phyloP scores from a whole-genome alignment of 768 basidiomycete genomes.

The Boletus pseudopeckii region DNA sequence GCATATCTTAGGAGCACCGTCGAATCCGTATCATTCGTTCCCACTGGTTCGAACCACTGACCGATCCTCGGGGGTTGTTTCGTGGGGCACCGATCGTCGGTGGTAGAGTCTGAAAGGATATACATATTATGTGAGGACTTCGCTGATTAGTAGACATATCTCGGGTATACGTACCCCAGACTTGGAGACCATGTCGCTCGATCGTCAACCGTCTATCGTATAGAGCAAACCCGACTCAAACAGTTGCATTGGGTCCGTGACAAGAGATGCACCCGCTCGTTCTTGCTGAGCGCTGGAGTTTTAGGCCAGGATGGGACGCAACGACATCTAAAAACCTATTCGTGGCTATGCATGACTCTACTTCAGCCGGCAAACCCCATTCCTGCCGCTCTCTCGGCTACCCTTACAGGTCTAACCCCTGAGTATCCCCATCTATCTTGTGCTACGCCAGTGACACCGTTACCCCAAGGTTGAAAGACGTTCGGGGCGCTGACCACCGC shows the following conservation, averaged over 20 bases:
- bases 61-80: not conserved
- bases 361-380: too few relatives aligned
- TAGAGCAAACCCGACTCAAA: not conserved
- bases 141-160: too few relatives aligned
- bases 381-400: too few relatives aligned
- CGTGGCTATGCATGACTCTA: too few relatives aligned
- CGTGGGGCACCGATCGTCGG: not conserved
- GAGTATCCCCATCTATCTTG: too few relatives aligned
- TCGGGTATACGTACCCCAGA: too few relatives aligned
- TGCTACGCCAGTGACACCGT: too few relatives aligned
- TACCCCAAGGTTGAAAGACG: not conserved
- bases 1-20: not conserved
- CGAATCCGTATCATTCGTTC: not conserved
- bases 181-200: not conserved
- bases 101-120: not conserved
- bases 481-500: not conserved
- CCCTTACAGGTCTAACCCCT: too few relatives aligned
- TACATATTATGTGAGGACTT: not conserved
- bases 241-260: not conserved
- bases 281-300: not conserved
- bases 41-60: not conserved
- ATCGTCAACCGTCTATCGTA: not conserved
- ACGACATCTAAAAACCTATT: too few relatives aligned
- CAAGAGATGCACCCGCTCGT: not conserved
- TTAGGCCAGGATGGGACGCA: too few relatives aligned